phyloP scores from a whole-genome alignment of 495 filamentous ascomycete species.

The Umbilicaria muhlenbergii region DNA sequence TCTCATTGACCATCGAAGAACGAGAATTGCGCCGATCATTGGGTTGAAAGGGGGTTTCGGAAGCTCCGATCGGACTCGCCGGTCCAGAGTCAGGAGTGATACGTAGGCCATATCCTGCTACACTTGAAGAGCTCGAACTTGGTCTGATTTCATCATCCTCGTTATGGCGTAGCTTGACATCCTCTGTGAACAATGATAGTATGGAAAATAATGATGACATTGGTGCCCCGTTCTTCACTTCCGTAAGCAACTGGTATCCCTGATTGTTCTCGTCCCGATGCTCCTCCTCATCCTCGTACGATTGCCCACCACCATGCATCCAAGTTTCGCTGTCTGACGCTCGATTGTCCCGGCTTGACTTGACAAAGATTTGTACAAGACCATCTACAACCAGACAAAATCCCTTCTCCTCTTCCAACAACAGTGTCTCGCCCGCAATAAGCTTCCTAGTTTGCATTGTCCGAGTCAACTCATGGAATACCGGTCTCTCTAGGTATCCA shows the following conservation, averaged over 20 bases:
- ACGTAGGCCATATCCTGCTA: constrained; percentile 15
- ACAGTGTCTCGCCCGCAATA: constrained; percentile 85
- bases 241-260: constrained; percentile 85
- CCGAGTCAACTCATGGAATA: constrained; percentile 92
- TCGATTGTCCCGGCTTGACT: constrained; percentile 51
- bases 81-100: constrained; percentile 30
- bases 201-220: constrained; percentile 99
- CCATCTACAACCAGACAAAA: constrained; percentile 97
- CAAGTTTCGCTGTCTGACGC: constrained; percentile 17
- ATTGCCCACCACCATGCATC: constrained; percentile 16
- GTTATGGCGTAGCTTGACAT: constrained; percentile 59
- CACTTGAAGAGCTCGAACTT: constrained; percentile 26
- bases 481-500: constrained; percentile 87
- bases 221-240: constrained; percentile 94
- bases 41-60: constrained; percentile 23
- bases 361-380: constrained; percentile 94
- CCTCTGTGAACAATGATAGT: constrained; percentile 89
- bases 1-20: constrained; percentile 8
- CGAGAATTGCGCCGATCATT: constrained; percentile 6
- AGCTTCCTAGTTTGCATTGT: constrained; percentile 97
- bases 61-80: constrained; percentile 24
- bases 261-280: constrained; percentile 42
- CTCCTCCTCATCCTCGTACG: constrained; percentile 54
- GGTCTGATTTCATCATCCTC: constrained; percentile 40
- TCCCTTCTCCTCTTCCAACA: constrained; percentile 93